These are phyloP conservation scores for Solanum chaucha DNA, from an alignment of 257 asterid genomes.

Conservation along the genomic window DNA sequence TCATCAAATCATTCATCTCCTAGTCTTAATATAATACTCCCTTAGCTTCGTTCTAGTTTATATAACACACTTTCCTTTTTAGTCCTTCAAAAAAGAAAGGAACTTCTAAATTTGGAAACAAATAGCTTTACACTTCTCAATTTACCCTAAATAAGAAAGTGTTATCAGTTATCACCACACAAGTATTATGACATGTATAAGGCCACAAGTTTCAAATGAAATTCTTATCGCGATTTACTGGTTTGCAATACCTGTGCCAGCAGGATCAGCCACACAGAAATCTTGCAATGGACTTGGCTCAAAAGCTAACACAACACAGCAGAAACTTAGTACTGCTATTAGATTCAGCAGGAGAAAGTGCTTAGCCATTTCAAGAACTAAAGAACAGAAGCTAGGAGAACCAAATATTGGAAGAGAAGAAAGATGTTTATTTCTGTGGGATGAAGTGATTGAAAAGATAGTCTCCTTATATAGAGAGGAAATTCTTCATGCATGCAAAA, in stretches of 20 bases:
- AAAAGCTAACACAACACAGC: constrained; percentile 3
- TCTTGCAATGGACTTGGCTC: constrained; percentile 10
- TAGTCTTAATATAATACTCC: neutral
- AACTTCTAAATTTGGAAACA: neutral
- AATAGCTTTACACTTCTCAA: neutral
- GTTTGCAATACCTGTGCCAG: neutral
- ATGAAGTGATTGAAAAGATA: neutral
- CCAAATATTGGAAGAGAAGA: neutral
- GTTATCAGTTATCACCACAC: neutral
- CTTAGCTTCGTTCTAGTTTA: neutral
- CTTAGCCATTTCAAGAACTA: constrained; percentile 1
- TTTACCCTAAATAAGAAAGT: neutral
- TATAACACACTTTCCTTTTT: neutral
- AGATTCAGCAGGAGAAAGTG: neutral
- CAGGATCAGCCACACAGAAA: constrained; percentile 14
- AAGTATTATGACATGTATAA: neutral
- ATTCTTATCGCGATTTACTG: neutral
- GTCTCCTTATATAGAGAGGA: neutral
- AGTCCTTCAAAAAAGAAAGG: neutral
- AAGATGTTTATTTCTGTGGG: neutral
- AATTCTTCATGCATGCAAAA: neutral
- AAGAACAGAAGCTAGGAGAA: neutral
- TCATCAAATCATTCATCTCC: neutral
- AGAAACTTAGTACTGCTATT: neutral
- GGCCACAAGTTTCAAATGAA: neutral